Conservation (phyloP, 441 rosid species). For the Gossypium schwendimanii region DNA sequence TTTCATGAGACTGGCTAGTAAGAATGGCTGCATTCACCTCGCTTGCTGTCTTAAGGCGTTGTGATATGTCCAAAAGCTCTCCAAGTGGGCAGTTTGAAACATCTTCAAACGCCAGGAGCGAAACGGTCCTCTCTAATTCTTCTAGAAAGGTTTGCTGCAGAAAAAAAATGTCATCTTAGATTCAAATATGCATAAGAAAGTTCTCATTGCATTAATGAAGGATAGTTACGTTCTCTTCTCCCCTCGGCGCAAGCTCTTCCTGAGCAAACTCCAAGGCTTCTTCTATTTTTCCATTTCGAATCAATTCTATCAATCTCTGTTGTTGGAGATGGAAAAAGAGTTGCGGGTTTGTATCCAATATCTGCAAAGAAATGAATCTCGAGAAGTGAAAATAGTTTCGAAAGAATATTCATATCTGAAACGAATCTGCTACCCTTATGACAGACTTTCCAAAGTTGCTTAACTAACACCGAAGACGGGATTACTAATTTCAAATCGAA, state of each 20-base stretch:
- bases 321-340: constrained; percentile 97
- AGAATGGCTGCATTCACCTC: constrained; percentile 96
- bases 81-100: constrained; percentile 75
- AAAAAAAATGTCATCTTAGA: constrained; percentile 4
- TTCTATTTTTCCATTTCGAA: constrained; percentile 79
- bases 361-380: constrained; percentile 21
- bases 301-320: constrained; percentile 87
- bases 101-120: constrained; percentile 86
- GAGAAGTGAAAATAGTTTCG: background rate
- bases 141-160: constrained; percentile 78
- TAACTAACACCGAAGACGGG: background rate
- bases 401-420: background rate
- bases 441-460: background rate
- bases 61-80: constrained; percentile 78
- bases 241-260: constrained; percentile 95
- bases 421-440: background rate
- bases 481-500: background rate
- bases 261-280: constrained; percentile 97
- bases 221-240: constrained; percentile 63
- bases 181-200: constrained; percentile 16
- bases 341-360: constrained; percentile 86
- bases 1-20: constrained; percentile 93
- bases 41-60: constrained; percentile 86
- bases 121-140: constrained; percentile 91
- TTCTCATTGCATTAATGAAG: background rate